Conservation (phyloP, 73 alveolate species). For the Effrenium voratum region DNA sequence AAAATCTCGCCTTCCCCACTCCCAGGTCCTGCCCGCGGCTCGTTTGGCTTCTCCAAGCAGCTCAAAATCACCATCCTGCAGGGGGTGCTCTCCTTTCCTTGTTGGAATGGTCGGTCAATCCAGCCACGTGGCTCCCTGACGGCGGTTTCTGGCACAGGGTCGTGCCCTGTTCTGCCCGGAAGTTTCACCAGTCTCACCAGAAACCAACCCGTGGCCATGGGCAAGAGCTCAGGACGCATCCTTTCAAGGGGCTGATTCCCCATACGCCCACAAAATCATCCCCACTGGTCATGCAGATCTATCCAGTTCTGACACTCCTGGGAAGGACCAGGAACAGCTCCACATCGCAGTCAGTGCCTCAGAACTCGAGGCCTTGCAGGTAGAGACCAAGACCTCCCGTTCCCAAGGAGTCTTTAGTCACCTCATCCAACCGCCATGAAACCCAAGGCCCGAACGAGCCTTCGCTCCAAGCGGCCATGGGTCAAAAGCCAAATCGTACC, state of each 20-base stretch:
- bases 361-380: too few relatives aligned
- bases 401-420: too few relatives aligned
- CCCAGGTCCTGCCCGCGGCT: conserved; percentile 84
- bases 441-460: too few relatives aligned
- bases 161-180: not conserved
- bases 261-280: not conserved
- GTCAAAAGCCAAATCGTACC: too few relatives aligned
- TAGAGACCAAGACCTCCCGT: too few relatives aligned
- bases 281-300: not conserved
- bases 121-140: too few relatives aligned
- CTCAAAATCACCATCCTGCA: conserved; percentile 89
- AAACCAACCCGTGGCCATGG: not conserved
- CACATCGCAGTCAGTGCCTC: conserved; percentile 88
- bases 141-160: not conserved
- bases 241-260: not conserved
- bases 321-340: conserved; percentile 89
- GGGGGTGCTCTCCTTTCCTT: not conserved
- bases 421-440: too few relatives aligned
- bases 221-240: not conserved
- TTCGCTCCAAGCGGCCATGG: too few relatives aligned
- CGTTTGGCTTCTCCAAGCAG: conserved; percentile 81
- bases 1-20: not conserved
- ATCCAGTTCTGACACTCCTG: not conserved
- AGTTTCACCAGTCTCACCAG: not conserved
- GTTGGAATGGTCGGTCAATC: not conserved